Evolutionary conservation across 2,329 filamentous ascomycete genomes (phyloP), one percentile per base, ranked within the genome.

Genomic region (Fusarium sp.): DNA sequence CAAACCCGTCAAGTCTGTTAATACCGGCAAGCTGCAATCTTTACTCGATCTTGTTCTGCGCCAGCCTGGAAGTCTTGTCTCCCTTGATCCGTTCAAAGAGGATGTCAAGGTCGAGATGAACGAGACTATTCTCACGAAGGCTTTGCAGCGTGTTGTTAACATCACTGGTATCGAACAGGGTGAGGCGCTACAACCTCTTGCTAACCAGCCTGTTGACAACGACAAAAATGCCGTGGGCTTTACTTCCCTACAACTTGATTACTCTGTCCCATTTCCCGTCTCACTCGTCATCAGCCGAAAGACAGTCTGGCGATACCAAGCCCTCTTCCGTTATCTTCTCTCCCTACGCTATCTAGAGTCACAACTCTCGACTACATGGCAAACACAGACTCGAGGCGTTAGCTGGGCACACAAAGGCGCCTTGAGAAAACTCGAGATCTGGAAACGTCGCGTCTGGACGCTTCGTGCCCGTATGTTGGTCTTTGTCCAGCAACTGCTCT

Each of bases 71-170:
- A 97, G 92, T 74, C 92, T 97, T 47, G 95, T 97, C 15, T 94
- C 94, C 1, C 87, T 97, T 60, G 96, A 99, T 77, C 94, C 95
- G 0, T 99, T 97, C 85, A 99, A 98, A 77, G 96, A 99, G 80
- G 95, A 99, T 76, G 93, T 99, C 79, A 97, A 97, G 79, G 93
- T 99, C 23, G 91, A 94, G 74, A 97, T 98, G 92, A 97, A 97
- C 77, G 94, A 97, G 72, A 90, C 95, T 38, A 93, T 93, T 8
- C 87, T 99, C 45, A 97, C 94, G 13, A 97, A 97, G 76, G 97
- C 94, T 82, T 84, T 99, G 62, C 97, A 97, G 86, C 91, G 95
- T 54, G 95, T 99, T 53, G 95, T 99, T 68, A 97, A 94, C 75
- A 97, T 98, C 69, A 97, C 94, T 5, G 96, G 96, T 44, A 92